phyloP scores from a whole-genome alignment of 2,329 filamentous ascomycete species.

The Sphaerulina vaccinii region DNA sequence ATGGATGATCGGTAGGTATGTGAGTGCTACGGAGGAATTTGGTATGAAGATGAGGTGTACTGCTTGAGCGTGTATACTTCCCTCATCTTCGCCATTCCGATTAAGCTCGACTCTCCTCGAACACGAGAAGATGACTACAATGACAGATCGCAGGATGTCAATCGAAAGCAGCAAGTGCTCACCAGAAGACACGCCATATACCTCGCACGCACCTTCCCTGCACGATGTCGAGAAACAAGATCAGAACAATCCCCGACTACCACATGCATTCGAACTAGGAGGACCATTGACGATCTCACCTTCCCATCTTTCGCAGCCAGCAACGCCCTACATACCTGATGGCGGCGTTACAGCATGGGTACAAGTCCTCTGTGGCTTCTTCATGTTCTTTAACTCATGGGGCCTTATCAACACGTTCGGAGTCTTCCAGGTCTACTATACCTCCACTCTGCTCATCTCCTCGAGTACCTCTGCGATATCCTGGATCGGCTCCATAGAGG shows the following conservation, averaged over 20 bases:
- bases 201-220: slow-evolving; percentile 17
- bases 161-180: not conserved
- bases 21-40: too few species aligned
- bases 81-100: too few species aligned
- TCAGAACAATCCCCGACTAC: not conserved
- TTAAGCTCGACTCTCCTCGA: too few species aligned
- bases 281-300: slow-evolving; percentile 25
- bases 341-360: slow-evolving; percentile 48
- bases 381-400: slow-evolving; percentile 48
- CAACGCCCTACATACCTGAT: slow-evolving; percentile 36
- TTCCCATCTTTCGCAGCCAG: slow-evolving; percentile 26
- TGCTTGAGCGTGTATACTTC: too few species aligned
- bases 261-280: slow-evolving; percentile 17
- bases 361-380: slow-evolving; percentile 46
- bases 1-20: too few species aligned
- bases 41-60: too few species aligned
- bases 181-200: slow-evolving; percentile 16
- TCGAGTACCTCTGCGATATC: slow-evolving; percentile 37
- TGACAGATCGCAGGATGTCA: not conserved
- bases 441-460: slow-evolving; percentile 36
- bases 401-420: slow-evolving; percentile 41
- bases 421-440: slow-evolving; percentile 49
- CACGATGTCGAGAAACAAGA: slow-evolving; percentile 20
- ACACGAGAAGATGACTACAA: not conserved
- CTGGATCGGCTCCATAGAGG: slow-evolving; percentile 52